Conservation (phyloP, 371 early-diverging fungal species). For the Choanephora cucurbitarum region DNA sequence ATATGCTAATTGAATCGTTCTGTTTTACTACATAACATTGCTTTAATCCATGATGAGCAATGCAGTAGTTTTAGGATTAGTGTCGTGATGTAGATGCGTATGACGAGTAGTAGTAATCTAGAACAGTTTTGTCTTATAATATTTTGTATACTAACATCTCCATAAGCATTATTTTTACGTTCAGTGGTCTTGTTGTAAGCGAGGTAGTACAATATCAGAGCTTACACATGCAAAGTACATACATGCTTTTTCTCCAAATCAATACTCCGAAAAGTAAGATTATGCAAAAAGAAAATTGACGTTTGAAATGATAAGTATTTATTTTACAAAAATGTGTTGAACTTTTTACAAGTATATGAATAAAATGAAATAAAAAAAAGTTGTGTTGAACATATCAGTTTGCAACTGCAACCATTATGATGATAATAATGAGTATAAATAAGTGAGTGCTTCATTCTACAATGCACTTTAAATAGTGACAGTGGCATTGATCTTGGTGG, state of each 20-base stretch:
- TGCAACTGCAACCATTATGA: slow-evolving; percentile 11
- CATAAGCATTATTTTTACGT: too few species aligned
- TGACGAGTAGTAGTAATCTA: too few species aligned
- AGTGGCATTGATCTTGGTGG: slow-evolving; percentile 48
- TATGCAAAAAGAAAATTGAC: not conserved
- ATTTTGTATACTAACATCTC: too few species aligned
- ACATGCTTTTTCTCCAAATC: not conserved
- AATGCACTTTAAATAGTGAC: slow-evolving; percentile 39
- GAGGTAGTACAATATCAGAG: too few species aligned
- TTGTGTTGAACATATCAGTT: slow-evolving; percentile 23
- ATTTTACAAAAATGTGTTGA: slow-evolving; percentile 35
- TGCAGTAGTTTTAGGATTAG: too few species aligned
- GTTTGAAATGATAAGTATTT: slow-evolving; percentile 7
- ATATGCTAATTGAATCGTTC: too few species aligned
- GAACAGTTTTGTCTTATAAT: too few species aligned
- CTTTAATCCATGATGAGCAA: too few species aligned
- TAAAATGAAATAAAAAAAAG: slow-evolving; percentile 10
- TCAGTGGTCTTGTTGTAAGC: too few species aligned
- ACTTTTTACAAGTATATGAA: slow-evolving; percentile 24
- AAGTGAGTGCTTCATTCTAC: not conserved
- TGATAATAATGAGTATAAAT: slow-evolving; percentile 2
- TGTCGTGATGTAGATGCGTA: too few species aligned
- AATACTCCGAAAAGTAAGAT: not conserved
- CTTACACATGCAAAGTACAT: not conserved
- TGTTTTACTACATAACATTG: too few species aligned